A percentile compares a stretch with the other conserved stretches of the same genome.
Evolutionary conservation across 352 stramenopile species (phyloP).

Genomic region (Elongisporangium undulatum): DNA sequence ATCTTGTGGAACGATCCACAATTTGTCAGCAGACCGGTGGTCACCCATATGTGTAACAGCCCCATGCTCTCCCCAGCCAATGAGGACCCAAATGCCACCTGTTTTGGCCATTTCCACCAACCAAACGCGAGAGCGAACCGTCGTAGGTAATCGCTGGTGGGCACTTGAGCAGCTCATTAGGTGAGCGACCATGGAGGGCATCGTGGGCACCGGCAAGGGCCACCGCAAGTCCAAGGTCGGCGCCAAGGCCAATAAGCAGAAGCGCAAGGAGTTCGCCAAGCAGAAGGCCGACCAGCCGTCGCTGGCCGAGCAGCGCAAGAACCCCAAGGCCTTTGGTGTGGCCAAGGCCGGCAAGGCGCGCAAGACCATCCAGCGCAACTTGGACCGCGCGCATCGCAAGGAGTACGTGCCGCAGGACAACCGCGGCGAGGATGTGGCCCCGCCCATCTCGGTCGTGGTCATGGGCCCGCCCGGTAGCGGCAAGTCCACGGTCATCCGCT

Average conservation of each 20-base stretch:
- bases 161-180: neutral
- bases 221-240: conserved; percentile 84
- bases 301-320: conserved; percentile 92
- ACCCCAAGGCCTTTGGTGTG: conserved; percentile 96
- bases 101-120: conserved; percentile 1
- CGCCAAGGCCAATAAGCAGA: conserved; percentile 95
- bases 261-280: conserved; percentile 88
- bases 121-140: neutral
- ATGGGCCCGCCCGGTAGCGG: conserved; percentile 96
- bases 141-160: neutral
- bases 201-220: conserved; percentile 43
- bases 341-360: conserved; percentile 94
- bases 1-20: neutral
- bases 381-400: conserved; percentile 97
- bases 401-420: conserved; percentile 94
- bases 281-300: conserved; percentile 78
- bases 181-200: conserved; percentile 14
- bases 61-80: neutral
- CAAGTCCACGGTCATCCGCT: conserved; percentile 98
- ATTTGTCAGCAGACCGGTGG: neutral
- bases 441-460: conserved; percentile 95
- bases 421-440: conserved; percentile 81
- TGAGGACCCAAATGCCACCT: neutral
- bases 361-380: conserved; percentile 96
- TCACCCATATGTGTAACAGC: neutral